Evolutionary conservation across 2,329 filamentous ascomycete genomes (phyloP).

Genomic region (Cadophora malorum): DNA sequence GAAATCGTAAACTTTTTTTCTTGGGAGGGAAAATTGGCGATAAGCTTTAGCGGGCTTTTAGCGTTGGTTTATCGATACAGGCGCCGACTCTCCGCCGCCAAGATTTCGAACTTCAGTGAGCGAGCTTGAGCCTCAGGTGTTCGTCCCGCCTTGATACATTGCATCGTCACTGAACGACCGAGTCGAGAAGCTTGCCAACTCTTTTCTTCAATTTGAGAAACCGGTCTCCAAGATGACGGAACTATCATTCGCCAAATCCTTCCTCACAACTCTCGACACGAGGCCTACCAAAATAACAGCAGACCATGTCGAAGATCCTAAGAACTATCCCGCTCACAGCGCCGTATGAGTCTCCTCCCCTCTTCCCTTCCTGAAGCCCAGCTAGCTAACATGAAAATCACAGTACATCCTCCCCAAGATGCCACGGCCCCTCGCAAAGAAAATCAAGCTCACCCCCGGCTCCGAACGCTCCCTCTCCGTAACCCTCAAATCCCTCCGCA

Average conservation of each 20-base stretch:
- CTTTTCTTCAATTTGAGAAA: neutral
- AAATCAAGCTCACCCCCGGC: constrained; percentile 55
- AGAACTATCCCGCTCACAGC: constrained; percentile 74
- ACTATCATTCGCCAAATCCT: constrained; percentile 81
- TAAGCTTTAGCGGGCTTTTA: constrained; percentile 35
- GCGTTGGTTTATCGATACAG: constrained; percentile 23
- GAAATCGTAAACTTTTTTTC: constrained; percentile 29
- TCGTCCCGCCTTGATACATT: neutral
- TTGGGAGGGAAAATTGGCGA: constrained; percentile 30
- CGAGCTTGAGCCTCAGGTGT: constrained; percentile 10
- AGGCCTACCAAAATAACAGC: constrained; percentile 81
- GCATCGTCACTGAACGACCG: neutral
- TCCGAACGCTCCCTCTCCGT: constrained; percentile 62
- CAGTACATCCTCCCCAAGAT: constrained; percentile 78
- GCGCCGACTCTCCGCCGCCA: constrained; percentile 30
- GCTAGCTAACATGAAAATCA: constrained; percentile 16
- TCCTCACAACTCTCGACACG: constrained; percentile 80
- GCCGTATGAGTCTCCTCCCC: constrained; percentile 64
- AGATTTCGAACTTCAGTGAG: constrained; percentile 14
- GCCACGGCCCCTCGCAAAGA: constrained; percentile 59
- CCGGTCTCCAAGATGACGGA: constrained; percentile 70
- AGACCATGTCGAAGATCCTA: constrained; percentile 89
- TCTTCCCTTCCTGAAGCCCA: neutral
- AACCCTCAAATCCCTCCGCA: constrained; percentile 77
- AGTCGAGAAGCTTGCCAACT: neutral